These are phyloP conservation scores for Yarrowia sp. DNA, from an alignment of 805 yeast species.

Conservation along the genomic window DNA sequence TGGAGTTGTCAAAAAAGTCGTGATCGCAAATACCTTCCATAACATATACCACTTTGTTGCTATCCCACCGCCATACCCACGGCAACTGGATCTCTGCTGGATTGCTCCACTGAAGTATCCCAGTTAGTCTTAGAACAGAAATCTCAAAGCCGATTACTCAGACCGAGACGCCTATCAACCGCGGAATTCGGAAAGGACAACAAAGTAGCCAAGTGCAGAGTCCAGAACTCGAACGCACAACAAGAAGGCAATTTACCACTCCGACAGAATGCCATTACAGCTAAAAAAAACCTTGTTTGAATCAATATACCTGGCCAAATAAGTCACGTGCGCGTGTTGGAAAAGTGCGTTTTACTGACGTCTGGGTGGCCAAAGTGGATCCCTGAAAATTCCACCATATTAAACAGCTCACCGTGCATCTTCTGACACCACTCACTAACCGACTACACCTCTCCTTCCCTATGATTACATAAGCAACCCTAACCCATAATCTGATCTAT, in stretches of 20 bases:
- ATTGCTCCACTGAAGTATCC: constrained; percentile 39
- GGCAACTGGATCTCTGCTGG: constrained; percentile 40
- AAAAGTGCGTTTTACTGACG: not conserved
- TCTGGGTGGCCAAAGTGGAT: not conserved
- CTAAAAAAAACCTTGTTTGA: constrained; percentile 18
- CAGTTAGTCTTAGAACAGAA: constrained; percentile 35
- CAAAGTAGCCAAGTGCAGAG: constrained; percentile 34
- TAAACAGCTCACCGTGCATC: not conserved
- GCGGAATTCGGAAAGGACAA: constrained; percentile 40
- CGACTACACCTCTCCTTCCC: not conserved
- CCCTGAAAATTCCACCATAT: not conserved
- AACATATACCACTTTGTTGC: constrained; percentile 35
- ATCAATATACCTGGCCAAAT: not conserved
- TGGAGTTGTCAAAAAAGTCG: constrained; percentile 9
- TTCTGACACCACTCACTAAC: not conserved
- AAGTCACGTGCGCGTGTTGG: not conserved
- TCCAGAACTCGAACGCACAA: constrained; percentile 77
- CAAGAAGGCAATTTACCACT: constrained; percentile 92
- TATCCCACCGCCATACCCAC: constrained; percentile 40
- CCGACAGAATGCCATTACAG: constrained; percentile 84
- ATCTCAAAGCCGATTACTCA: constrained; percentile 40
- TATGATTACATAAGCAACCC: constrained; percentile 7
- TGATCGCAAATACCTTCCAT: constrained; percentile 10
- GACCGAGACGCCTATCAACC: constrained; percentile 39
- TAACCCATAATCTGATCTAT: not conserved